These are phyloP conservation scores for Echium plantagineum DNA, from an alignment of 257 asterid genomes.

Conservation along the genomic window DNA sequence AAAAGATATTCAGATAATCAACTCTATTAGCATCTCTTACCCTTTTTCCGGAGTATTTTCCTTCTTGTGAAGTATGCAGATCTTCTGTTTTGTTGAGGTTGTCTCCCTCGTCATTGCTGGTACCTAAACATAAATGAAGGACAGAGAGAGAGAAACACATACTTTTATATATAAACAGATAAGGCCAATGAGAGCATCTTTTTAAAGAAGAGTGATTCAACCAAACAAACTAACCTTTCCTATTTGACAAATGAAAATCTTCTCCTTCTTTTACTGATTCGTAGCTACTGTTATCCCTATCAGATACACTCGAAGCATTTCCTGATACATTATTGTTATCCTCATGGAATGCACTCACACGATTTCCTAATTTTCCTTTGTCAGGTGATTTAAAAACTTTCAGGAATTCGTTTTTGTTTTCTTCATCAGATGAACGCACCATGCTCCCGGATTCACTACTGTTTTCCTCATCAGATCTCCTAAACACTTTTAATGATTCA, in stretches of 20 bases:
- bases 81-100: slow-evolving; percentile 8
- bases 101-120: slow-evolving; percentile 15
- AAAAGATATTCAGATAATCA: slow-evolving; percentile 1
- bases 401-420: slow-evolving; percentile 21
- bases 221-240: slow-evolving; percentile 44
- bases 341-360: slow-evolving; percentile 20
- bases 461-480: too few relatives aligned
- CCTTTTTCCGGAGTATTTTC: slow-evolving; percentile 25
- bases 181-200: neutral
- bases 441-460: slow-evolving; percentile 21
- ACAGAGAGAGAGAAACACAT: neutral
- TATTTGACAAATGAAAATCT: slow-evolving; percentile 11
- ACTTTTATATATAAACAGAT: neutral
- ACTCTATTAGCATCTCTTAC: slow-evolving; percentile 21
- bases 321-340: too few relatives aligned
- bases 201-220: neutral
- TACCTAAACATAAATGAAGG: slow-evolving; percentile 35
- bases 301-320: neutral
- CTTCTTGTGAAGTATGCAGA: slow-evolving; percentile 21
- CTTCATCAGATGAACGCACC: slow-evolving; percentile 21
- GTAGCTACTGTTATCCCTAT: neutral
- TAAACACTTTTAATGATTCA: neutral
- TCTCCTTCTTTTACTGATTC: neutral
- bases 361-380: slow-evolving; percentile 19
- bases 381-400: slow-evolving; percentile 1